Evolutionary conservation across 2,329 filamentous ascomycete genomes (phyloP), one percentile per base, ranked within the genome.

Genomic region (Aspergillus aculeatinus): DNA sequence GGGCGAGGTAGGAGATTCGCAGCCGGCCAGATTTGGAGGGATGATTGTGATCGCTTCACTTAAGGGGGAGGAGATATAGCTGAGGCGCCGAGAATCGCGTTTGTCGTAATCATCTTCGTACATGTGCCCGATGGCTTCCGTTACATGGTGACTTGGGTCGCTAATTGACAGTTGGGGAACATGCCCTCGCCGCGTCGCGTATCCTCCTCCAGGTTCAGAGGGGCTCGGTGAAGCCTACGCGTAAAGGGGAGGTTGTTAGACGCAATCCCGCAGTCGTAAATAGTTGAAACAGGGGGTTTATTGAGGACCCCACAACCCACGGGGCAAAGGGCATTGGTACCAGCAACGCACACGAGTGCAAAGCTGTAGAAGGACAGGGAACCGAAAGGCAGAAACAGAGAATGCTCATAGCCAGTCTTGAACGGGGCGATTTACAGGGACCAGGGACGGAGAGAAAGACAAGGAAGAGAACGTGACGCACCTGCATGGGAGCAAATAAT

Each of bases 101-200:
- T 77, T 81, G 68, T 83, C 78, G 69, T 91, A 85, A 67, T 88
- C 86, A 72, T 91, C 89, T 70, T 90, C 91, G 77, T 97, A 96
- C 77, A 96, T 85, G 69, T 92, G 92, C 55, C 91, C 91, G 76
- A 96, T 96, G 61, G 92, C 90, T 76, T 96, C 93, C 59, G 92
- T 96, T 74, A 96, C 91, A 85, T 96, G 93, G 79, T 96, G 92
- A 78, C 85, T 92, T 62, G 93, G 90, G 78, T 96, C 92, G 76
- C 90, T 95, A 75, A 96, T 88, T 68, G 85, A 87, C 63, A 88
- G 79, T 67, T 87, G 83, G 63, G 85, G 81, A 66, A 78, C 79
- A 78, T 88, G 86, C 66, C 84, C 83, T 70, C 83, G 80, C 63
- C 82, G 79, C 68, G 79, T 76, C 67, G 82, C 77, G 76, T 83